A percentile compares a stretch with the other conserved stretches of the same genome.
Evolutionary conservation across 768 basidiomycete genomes (phyloP).

Genomic region (Tylopilus felleus): DNA sequence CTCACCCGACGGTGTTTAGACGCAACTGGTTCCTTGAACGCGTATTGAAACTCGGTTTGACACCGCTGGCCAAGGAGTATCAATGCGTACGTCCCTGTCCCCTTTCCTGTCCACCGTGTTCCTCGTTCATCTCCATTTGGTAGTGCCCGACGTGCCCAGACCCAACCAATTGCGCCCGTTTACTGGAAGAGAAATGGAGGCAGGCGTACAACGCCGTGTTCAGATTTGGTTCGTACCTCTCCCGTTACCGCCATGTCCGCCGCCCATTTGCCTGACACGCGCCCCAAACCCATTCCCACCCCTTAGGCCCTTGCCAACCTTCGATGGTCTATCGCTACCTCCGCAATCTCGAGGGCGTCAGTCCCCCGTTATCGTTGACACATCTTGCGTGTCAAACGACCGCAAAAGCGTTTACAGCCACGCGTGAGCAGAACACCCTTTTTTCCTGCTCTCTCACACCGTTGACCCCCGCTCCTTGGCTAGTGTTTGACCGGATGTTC

Average conservation of each 20-base stretch:
- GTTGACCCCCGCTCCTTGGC: not conserved
- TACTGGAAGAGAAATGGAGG: conserved; percentile 91
- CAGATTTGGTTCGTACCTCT: conserved; percentile 59
- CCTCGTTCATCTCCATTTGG: not conserved
- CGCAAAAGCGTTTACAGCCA: conserved; percentile 86
- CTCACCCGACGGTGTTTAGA: conserved; percentile 26
- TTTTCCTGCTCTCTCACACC: not conserved
- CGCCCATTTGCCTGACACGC: not conserved
- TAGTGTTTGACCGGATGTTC: conserved; percentile 92
- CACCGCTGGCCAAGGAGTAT: conserved; percentile 88
- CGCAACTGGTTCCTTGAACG: conserved; percentile 96
- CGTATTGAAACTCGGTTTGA: conserved; percentile 85
- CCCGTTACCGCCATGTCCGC: not conserved
- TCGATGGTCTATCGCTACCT: conserved; percentile 93
- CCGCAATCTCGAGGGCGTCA: conserved; percentile 85
- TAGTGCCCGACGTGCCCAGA: conserved; percentile 88
- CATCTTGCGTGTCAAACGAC: conserved; percentile 87
- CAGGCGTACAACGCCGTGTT: conserved; percentile 86
- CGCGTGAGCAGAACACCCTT: conserved; percentile 46
- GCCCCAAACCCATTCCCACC: not conserved
- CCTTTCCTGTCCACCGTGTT: not conserved
- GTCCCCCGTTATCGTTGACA: conserved; percentile 80
- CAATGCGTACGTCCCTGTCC: conserved; percentile 66
- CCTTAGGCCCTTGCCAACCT: conserved; percentile 75
- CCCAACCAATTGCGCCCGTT: conserved; percentile 67